Evolutionary conservation across 805 yeast species (phyloP).

Genomic region (Myxozyma kluyveri): DNA sequence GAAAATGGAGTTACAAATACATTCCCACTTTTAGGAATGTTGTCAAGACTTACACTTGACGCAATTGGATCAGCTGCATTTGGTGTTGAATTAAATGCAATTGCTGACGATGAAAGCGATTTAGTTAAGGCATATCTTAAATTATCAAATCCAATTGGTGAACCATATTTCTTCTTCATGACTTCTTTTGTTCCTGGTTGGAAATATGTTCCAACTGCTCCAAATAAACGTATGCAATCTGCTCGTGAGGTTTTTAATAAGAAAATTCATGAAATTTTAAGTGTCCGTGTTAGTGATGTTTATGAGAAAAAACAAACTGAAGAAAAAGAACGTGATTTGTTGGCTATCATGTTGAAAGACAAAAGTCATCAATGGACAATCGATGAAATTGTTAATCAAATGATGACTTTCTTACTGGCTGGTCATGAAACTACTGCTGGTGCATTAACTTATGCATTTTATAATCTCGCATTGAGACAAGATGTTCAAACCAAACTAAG

Average conservation of each 20-base stretch:
- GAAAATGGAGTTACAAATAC: slow-evolving; percentile 1
- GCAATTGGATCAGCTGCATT: slow-evolving; percentile 23
- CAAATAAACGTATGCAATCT: slow-evolving; percentile 10
- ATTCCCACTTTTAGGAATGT: slow-evolving; percentile 2
- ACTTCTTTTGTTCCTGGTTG: slow-evolving; percentile 23
- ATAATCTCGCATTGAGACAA: slow-evolving; percentile 10
- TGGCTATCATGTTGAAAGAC: slow-evolving; percentile 19
- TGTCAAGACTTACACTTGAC: slow-evolving; percentile 22
- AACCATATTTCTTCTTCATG: slow-evolving; percentile 7
- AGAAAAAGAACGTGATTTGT: slow-evolving; percentile 23
- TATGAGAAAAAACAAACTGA: slow-evolving; percentile 7
- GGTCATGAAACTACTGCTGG: slow-evolving; percentile 29
- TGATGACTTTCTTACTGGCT: slow-evolving; percentile 25
- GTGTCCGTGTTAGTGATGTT: slow-evolving; percentile 6
- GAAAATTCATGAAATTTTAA: slow-evolving; percentile 8
- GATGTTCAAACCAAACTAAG: slow-evolving; percentile 21
- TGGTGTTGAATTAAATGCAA: slow-evolving; percentile 22
- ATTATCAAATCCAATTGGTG: slow-evolving; percentile 17
- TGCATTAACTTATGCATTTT: slow-evolving; percentile 16
- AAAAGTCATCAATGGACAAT: slow-evolving; percentile 14
- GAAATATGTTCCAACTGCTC: slow-evolving; percentile 11
- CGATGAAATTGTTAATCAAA: slow-evolving; percentile 23
- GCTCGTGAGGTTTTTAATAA: slow-evolving; percentile 14
- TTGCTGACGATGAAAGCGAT: slow-evolving; percentile 17
- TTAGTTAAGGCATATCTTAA: slow-evolving; percentile 17